These are phyloP conservation scores for Eustoma russellianum DNA, from an alignment of 257 asterid species.

Conservation along the genomic window DNA sequence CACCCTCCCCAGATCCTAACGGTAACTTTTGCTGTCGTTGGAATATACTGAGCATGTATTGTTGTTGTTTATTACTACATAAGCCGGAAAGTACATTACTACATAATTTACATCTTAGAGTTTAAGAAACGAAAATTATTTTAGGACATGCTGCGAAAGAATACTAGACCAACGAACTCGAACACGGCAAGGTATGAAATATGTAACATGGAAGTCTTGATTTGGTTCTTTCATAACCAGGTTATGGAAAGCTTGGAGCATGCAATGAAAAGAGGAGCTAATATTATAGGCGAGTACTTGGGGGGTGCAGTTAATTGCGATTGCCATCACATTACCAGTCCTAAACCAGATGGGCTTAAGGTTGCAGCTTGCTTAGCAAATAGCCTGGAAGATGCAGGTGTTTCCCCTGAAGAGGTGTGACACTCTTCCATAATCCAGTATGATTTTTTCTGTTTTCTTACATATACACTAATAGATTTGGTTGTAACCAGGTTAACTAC, in stretches of 20 bases:
- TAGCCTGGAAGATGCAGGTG: slow-evolving; percentile 33
- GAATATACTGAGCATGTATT: too few species aligned
- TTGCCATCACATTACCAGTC: slow-evolving; percentile 37
- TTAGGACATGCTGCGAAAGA: too few species aligned
- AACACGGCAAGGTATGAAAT: too few species aligned
- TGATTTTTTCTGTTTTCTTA: too few species aligned
- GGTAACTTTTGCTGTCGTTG: too few species aligned
- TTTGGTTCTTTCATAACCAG: slow-evolving; percentile 1
- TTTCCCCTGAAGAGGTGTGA: slow-evolving; percentile 69
- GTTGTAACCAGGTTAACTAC: slow-evolving; percentile 42
- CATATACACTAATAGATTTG: neutral
- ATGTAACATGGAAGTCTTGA: neutral
- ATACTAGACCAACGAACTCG: too few species aligned
- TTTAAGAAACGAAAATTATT: too few species aligned
- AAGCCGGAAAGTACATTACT: too few species aligned
- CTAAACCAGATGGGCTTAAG: slow-evolving; percentile 39
- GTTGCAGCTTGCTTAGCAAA: slow-evolving; percentile 4
- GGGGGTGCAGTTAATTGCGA: slow-evolving; percentile 37
- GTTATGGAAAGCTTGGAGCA: slow-evolving; percentile 38
- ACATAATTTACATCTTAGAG: too few species aligned
- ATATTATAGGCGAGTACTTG: slow-evolving; percentile 28
- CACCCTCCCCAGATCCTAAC: too few species aligned
- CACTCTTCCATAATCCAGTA: too few species aligned
- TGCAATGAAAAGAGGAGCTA: slow-evolving; percentile 33
- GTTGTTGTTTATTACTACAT: too few species aligned